Evolutionary conservation across 2,329 filamentous ascomycete genomes (phyloP).

Genomic region (Ceratocystis destructans): DNA sequence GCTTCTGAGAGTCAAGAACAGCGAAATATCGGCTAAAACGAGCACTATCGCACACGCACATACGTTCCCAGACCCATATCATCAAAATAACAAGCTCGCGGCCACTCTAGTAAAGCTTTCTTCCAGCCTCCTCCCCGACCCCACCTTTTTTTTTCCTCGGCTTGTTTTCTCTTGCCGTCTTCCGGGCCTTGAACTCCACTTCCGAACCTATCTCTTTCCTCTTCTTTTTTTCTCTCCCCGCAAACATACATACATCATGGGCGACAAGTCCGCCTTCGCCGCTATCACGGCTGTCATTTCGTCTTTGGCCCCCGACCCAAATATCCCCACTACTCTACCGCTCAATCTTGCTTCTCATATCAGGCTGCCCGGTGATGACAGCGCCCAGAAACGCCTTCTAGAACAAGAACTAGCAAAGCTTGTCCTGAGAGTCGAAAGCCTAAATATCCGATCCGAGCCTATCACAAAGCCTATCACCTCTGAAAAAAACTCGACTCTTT

Average conservation of each 20-base stretch:
- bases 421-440: constrained; percentile 59
- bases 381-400: constrained; percentile 59
- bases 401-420: constrained; percentile 75
- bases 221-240: neutral
- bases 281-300: constrained; percentile 42
- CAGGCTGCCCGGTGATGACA: constrained; percentile 63
- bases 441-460: constrained; percentile 63
- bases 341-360: constrained; percentile 38
- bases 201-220: neutral
- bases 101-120: neutral
- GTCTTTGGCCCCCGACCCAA: constrained; percentile 35
- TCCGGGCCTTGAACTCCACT: neutral
- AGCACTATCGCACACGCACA: neutral
- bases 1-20: neutral
- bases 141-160: neutral
- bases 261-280: constrained; percentile 41
- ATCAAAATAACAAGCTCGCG: neutral
- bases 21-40: neutral
- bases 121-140: neutral
- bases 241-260: constrained; percentile 27
- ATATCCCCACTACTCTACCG: constrained; percentile 29
- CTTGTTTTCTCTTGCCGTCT: neutral
- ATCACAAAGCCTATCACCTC: constrained; percentile 25
- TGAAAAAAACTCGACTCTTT: constrained; percentile 34
- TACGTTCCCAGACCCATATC: neutral